These are phyloP conservation scores for Lepidopterella palustris DNA, from an alignment of 495 filamentous ascomycete species.

Conservation along the genomic window DNA sequence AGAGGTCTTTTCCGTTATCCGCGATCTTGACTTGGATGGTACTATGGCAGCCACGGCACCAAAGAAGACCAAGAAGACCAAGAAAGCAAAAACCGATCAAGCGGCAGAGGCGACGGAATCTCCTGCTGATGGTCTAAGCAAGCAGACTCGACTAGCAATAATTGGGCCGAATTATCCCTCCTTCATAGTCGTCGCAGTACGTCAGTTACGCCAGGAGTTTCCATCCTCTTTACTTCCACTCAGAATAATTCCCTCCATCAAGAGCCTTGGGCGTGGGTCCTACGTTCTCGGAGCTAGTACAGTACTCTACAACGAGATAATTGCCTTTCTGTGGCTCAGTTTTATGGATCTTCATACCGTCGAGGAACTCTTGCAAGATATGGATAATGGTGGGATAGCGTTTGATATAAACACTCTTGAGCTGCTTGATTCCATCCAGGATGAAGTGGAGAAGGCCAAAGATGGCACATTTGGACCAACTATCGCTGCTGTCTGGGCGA, in stretches of 20 bases:
- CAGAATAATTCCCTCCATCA: constrained; percentile 61
- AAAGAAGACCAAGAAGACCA: constrained; percentile 18
- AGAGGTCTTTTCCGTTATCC: constrained; percentile 45
- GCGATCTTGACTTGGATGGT: constrained; percentile 25
- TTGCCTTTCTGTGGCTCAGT: constrained; percentile 56
- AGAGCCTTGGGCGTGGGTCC: constrained; percentile 60
- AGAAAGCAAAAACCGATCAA: constrained; percentile 19
- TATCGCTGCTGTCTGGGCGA: neutral
- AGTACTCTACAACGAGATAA: constrained; percentile 66
- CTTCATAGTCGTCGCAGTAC: constrained; percentile 57
- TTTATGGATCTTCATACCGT: constrained; percentile 57
- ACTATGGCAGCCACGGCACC: constrained; percentile 24
- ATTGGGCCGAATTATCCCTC: constrained; percentile 62
- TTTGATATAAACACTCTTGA: constrained; percentile 50
- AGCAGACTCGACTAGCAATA: constrained; percentile 38
- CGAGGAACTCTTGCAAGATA: constrained; percentile 61
- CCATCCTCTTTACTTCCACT: constrained; percentile 54
- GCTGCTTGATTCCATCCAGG: constrained; percentile 39
- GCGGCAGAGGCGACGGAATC: neutral
- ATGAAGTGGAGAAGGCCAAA: neutral
- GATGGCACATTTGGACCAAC: neutral
- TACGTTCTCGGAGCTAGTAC: constrained; percentile 68
- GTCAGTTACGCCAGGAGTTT: constrained; percentile 56
- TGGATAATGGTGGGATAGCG: constrained; percentile 64
- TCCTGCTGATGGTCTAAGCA: neutral